Conservation (phyloP, 345 rosid genomes). For the Citrus inodora region DNA sequence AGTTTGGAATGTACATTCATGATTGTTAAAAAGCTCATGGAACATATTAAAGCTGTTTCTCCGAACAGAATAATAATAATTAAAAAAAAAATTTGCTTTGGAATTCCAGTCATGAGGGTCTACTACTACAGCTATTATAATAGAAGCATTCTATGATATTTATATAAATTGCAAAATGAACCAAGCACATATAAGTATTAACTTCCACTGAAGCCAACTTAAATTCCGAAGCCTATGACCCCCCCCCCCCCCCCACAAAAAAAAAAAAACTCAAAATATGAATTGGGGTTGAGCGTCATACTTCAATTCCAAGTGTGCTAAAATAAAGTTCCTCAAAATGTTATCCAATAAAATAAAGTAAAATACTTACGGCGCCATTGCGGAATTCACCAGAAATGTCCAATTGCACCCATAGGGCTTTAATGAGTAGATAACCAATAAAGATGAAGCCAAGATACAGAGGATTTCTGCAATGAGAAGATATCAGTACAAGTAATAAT, state of each 20-base stretch:
- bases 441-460: slow-evolving; percentile 69
- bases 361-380: slow-evolving; percentile 76
- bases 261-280: too few relatives aligned
- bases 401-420: slow-evolving; percentile 96
- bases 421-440: slow-evolving; percentile 60
- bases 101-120: neutral
- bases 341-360: neutral
- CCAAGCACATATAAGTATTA: neutral
- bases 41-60: neutral
- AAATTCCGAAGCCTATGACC: neutral
- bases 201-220: neutral
- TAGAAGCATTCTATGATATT: neutral
- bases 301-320: neutral
- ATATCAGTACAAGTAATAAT: neutral
- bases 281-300: neutral
- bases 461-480: slow-evolving; percentile 75
- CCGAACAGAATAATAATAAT: neutral
- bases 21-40: neutral
- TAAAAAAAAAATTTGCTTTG: neutral
- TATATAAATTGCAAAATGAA: neutral
- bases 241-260: too few relatives aligned
- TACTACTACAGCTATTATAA: neutral
- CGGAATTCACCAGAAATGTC: slow-evolving; percentile 84
- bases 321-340: neutral
- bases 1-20: neutral